These are phyloP conservation scores for Cotoneaster glaucophyllus DNA, from an alignment of 306 rosid genomes.

Conservation along the genomic window DNA sequence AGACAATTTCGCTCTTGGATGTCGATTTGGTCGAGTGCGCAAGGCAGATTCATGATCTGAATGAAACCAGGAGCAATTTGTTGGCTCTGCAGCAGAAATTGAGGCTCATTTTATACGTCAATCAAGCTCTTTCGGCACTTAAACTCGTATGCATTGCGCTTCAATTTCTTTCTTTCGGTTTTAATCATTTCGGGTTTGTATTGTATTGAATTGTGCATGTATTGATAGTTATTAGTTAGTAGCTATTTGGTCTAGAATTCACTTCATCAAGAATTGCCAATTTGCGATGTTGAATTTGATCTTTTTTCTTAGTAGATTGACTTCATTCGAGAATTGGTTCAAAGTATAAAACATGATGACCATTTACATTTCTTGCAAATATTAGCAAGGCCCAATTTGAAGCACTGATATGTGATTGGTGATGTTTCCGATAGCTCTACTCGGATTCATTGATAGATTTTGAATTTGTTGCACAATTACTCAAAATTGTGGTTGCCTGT, in stretches of 20 bases:
- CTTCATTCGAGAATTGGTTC: neutral
- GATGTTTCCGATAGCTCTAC: neutral
- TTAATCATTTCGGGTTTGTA: neutral
- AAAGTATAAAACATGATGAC: neutral
- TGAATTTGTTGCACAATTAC: neutral
- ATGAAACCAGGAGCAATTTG: constrained; percentile 63
- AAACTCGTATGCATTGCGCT: constrained; percentile 51
- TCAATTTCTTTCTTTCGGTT: neutral
- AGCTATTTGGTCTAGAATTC: neutral
- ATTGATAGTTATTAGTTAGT: neutral
- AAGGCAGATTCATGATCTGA: constrained; percentile 75
- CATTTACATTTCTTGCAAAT: neutral
- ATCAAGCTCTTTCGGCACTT: constrained; percentile 91
- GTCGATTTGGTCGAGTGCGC: constrained; percentile 82
- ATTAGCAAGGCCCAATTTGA: neutral
- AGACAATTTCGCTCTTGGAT: constrained; percentile 78
- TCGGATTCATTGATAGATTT: neutral
- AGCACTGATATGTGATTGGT: neutral
- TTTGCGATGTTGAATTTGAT: neutral
- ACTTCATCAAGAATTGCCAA: neutral
- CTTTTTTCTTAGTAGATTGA: neutral
- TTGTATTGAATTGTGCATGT: neutral
- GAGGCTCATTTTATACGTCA: constrained; percentile 83
- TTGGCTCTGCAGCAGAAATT: constrained; percentile 79
- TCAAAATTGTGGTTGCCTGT: neutral